Evolutionary conservation across 2,329 filamentous ascomycete genomes (phyloP).

Genomic region (Epicoccum sorghinum): DNA sequence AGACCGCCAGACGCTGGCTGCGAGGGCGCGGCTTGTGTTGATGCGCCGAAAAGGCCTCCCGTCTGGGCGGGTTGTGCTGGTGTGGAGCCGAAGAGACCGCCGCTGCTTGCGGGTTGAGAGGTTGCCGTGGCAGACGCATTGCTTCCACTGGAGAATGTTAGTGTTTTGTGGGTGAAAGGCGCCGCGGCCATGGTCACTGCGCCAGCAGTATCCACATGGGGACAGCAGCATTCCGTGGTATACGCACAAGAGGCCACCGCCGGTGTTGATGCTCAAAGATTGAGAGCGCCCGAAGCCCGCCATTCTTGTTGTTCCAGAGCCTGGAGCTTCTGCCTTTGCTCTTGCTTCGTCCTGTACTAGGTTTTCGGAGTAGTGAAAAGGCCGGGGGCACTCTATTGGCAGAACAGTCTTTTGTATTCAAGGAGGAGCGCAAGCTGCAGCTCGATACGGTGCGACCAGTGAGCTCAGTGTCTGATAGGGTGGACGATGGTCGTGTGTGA

Average conservation of each 20-base stretch:
- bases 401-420: no score
- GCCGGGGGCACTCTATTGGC: no score
- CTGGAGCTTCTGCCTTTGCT: background rate
- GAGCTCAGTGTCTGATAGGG: background rate
- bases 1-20: conserved; percentile 38
- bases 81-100: conserved; percentile 45
- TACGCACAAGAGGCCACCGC: conserved; percentile 56
- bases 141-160: conserved; percentile 39
- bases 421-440: background rate
- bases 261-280: conserved; percentile 62
- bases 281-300: conserved; percentile 56
- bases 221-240: background rate
- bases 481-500: background rate
- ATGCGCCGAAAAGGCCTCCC: conserved; percentile 32
- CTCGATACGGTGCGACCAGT: background rate
- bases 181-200: conserved; percentile 11
- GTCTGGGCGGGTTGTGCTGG: conserved; percentile 29
- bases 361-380: background rate
- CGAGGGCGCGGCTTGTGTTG: conserved; percentile 18
- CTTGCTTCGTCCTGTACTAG: background rate
- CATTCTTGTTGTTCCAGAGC: conserved; percentile 25
- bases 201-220: conserved; percentile 7
- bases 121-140: conserved; percentile 30
- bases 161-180: conserved; percentile 16
- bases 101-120: conserved; percentile 31